phyloP scores from a whole-genome alignment of 495 filamentous ascomycete genomes.

The Tuber calosporum region DNA sequence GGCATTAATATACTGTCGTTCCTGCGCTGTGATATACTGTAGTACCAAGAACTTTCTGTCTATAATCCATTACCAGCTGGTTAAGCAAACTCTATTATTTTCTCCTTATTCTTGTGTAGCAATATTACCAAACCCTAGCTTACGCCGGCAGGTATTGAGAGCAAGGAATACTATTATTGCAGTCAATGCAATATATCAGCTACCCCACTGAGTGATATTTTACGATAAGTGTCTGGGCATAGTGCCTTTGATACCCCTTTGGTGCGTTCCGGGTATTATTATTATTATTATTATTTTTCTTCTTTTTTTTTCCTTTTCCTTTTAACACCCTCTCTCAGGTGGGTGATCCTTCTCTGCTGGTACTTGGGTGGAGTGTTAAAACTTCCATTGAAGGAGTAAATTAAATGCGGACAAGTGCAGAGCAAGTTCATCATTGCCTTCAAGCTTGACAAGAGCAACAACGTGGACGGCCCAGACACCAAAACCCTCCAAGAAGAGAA shows the following conservation, averaged over 20 bases:
- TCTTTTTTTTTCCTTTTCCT: too few relatives aligned
- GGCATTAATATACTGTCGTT: neutral
- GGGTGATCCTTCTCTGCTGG: too few relatives aligned
- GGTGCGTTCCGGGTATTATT: neutral
- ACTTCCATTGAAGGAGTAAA: neutral
- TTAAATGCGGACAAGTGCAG: neutral
- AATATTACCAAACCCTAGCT: neutral
- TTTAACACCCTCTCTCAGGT: neutral
- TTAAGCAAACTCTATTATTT: neutral
- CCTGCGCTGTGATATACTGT: neutral
- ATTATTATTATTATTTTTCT: too few relatives aligned
- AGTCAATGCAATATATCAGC: neutral
- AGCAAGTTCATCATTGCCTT: neutral
- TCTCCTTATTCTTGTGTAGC: neutral
- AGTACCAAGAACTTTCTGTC: neutral
- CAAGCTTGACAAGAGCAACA: neutral
- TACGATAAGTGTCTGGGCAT: neutral
- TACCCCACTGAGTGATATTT: neutral
- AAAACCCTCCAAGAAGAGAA: neutral
- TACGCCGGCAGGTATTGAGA: neutral
- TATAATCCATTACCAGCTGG: neutral
- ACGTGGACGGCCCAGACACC: neutral
- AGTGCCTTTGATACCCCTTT: neutral
- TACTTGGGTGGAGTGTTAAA: too few relatives aligned
- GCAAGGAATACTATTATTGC: neutral